These are phyloP conservation scores for Yarrowia sp. DNA, from an alignment of 805 yeast genomes.

Conservation along the genomic window DNA sequence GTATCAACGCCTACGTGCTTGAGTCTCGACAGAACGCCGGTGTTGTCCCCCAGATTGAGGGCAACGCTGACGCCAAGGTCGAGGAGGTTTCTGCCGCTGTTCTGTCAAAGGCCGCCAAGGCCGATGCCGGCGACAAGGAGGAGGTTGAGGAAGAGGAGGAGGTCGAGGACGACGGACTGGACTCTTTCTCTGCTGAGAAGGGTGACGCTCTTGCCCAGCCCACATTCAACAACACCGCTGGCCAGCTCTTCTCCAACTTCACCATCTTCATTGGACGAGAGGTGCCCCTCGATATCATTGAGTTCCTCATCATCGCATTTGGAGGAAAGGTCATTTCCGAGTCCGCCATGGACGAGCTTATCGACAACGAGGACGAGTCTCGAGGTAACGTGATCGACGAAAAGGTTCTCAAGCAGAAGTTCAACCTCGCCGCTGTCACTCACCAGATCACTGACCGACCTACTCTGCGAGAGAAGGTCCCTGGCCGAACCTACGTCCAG, in stretches of 20 bases:
- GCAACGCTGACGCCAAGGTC: slow-evolving; percentile 46
- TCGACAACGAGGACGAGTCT: slow-evolving; percentile 56
- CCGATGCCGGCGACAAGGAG: slow-evolving; percentile 49
- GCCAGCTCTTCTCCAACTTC: slow-evolving; percentile 73
- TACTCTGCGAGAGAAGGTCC: slow-evolving; percentile 71
- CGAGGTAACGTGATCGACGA: slow-evolving; percentile 50
- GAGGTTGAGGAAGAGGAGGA: slow-evolving; percentile 45
- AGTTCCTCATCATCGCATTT: slow-evolving; percentile 81
- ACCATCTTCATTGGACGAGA: slow-evolving; percentile 92
- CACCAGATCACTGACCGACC: slow-evolving; percentile 97
- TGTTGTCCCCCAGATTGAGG: slow-evolving; percentile 47
- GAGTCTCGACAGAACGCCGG: slow-evolving; percentile 53
- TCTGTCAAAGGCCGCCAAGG: slow-evolving; percentile 51
- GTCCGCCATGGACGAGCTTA: slow-evolving; percentile 79
- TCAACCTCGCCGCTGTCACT: slow-evolving; percentile 73
- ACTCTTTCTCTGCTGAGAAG: slow-evolving; percentile 62
- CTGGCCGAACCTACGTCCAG: slow-evolving; percentile 92
- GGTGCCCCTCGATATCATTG: slow-evolving; percentile 89
- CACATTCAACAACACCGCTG: slow-evolving; percentile 42
- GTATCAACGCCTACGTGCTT: slow-evolving; percentile 81
- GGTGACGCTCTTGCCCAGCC: slow-evolving; percentile 77
- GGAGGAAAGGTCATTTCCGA: slow-evolving; percentile 90
- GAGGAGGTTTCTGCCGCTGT: slow-evolving; percentile 43
- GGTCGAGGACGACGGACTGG: slow-evolving; percentile 59
- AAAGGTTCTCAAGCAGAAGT: slow-evolving; percentile 49